These are phyloP conservation scores for Chlorella vulgaris DNA, from an alignment of 139 green algal genomes.

Conservation along the genomic window DNA sequence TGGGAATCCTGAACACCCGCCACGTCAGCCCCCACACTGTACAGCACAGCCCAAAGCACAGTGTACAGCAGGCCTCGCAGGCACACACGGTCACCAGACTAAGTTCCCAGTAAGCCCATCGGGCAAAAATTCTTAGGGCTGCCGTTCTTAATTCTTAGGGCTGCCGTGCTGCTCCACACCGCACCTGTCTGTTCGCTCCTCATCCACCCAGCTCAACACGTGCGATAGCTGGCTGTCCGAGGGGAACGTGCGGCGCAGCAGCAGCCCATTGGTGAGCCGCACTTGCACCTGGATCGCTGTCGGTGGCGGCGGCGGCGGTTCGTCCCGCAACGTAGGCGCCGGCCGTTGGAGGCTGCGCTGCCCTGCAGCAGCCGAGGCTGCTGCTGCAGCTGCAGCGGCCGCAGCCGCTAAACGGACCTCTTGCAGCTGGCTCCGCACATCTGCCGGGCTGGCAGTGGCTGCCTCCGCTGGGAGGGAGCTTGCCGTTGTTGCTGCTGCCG, in stretches of 20 bases:
- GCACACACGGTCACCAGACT: background rate
- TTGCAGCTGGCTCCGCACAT: background rate
- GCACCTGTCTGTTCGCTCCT: slow-evolving; percentile 11
- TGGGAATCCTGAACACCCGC: background rate
- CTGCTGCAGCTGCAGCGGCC: background rate
- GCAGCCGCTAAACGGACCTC: too few species aligned
- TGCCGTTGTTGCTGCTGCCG: background rate
- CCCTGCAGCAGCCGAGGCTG: background rate
- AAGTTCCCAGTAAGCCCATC: background rate
- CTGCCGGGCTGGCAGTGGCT: background rate
- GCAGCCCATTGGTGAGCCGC: slow-evolving; percentile 19
- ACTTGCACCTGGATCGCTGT: background rate
- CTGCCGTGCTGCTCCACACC: too few species aligned
- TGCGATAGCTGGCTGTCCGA: background rate
- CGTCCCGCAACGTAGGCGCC: background rate
- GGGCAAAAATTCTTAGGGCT: too few species aligned
- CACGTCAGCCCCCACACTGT: background rate
- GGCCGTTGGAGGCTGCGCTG: background rate
- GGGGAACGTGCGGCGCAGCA: background rate
- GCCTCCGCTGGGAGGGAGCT: background rate
- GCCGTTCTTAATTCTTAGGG: too few species aligned
- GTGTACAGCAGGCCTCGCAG: too few species aligned
- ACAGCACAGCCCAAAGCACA: too few species aligned
- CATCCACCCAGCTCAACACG: slow-evolving; percentile 23
- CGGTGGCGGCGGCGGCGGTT: background rate